phyloP scores from a whole-genome alignment of 192 early-diverging fungal species.

The Funneliformis geosporum region DNA sequence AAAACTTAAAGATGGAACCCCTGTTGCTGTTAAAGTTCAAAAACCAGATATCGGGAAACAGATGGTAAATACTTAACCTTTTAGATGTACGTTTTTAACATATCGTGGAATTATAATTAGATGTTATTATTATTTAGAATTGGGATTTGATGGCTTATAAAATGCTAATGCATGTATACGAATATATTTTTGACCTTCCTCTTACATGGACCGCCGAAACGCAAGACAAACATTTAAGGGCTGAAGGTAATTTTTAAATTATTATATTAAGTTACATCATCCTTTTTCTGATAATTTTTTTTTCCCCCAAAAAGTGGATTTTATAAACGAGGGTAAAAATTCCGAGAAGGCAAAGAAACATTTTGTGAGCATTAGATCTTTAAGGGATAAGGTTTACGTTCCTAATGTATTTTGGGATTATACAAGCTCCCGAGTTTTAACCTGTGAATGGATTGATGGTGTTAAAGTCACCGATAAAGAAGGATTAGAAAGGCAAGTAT shows the following conservation, averaged over 20 bases:
- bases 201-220: conserved; percentile 77
- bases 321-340: conserved; percentile 84
- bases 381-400: conserved; percentile 65
- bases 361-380: conserved; percentile 47
- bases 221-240: conserved; percentile 68
- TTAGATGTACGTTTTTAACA: background rate
- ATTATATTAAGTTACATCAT: background rate
- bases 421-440: conserved; percentile 73
- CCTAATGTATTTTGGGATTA: conserved; percentile 75
- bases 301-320: conserved; percentile 59
- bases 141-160: conserved; percentile 78
- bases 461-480: conserved; percentile 66
- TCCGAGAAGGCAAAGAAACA: conserved; percentile 63
- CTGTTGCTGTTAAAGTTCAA: conserved; percentile 91
- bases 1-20: conserved; percentile 60
- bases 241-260: conserved; percentile 51
- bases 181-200: conserved; percentile 81
- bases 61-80: conserved; percentile 54
- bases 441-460: conserved; percentile 90
- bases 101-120: no score
- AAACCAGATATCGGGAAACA: conserved; percentile 86
- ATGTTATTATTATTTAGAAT: conserved; percentile 7
- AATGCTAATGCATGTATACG: conserved; percentile 61
- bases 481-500: conserved; percentile 39
- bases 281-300: background rate